Evolutionary conservation across 2,329 filamentous ascomycete species (phyloP).

Genomic region (Magnaporthiopsis incrustans): DNA sequence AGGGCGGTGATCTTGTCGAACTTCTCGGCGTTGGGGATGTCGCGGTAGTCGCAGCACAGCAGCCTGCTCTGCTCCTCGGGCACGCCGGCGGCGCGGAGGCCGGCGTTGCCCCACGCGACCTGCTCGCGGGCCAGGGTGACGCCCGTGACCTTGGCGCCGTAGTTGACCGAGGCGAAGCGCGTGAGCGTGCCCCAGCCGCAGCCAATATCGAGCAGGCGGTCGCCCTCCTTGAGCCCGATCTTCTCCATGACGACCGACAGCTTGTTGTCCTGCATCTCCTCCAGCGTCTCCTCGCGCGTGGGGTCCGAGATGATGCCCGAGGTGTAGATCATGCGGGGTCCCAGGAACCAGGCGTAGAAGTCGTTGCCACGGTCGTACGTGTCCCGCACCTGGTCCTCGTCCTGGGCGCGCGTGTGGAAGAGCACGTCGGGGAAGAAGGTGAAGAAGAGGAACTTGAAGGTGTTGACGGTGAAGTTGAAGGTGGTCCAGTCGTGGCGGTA

Average conservation of each 20-base stretch:
- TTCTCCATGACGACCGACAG: slow-evolving; percentile 92
- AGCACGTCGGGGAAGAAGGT: slow-evolving; percentile 85
- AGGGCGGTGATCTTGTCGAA: slow-evolving; percentile 97
- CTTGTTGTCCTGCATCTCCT: slow-evolving; percentile 98
- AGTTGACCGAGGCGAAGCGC: slow-evolving; percentile 87
- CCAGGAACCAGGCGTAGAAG: slow-evolving; percentile 98
- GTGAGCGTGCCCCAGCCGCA: slow-evolving; percentile 97
- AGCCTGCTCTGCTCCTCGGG: slow-evolving; percentile 84
- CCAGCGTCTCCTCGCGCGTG: slow-evolving; percentile 79
- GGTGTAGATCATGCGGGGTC: slow-evolving; percentile 98
- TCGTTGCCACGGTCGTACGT: slow-evolving; percentile 98
- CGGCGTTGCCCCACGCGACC: slow-evolving; percentile 92
- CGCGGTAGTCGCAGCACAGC: slow-evolving; percentile 94
- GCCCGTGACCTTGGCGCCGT: slow-evolving; percentile 74
- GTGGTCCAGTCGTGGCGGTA: slow-evolving; percentile 96
- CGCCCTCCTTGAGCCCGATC: slow-evolving; percentile 73
- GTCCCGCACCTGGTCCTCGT: slow-evolving; percentile 95
- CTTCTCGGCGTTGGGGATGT: slow-evolving; percentile 71
- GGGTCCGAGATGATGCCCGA: slow-evolving; percentile 88
- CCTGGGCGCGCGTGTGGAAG: slow-evolving; percentile 62
- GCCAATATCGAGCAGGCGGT: slow-evolving; percentile 85
- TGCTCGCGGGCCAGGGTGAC: slow-evolving; percentile 94
- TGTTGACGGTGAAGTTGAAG: slow-evolving; percentile 78
- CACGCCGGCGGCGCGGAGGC: slow-evolving; percentile 73
- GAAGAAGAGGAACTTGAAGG: slow-evolving; percentile 84